phyloP scores from a whole-genome alignment of 2,329 filamentous ascomycete genomes.

The Trichophyton mentagrophytes region DNA sequence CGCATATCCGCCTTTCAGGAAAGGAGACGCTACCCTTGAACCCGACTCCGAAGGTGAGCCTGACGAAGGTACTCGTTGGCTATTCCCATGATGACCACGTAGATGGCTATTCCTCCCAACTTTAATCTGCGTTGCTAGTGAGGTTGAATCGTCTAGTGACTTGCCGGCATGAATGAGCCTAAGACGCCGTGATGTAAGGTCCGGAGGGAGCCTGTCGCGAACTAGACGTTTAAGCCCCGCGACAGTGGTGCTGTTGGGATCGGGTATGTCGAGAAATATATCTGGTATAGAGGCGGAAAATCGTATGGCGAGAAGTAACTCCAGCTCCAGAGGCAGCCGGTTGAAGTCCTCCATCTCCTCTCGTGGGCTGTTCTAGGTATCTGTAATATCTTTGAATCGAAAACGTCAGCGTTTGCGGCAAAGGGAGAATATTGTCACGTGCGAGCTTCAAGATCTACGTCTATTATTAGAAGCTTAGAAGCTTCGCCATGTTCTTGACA shows the following conservation, averaged over 20 bases:
- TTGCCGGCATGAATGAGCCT: constrained; percentile 85
- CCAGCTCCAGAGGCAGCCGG: constrained; percentile 15
- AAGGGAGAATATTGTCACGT: too few relatives aligned
- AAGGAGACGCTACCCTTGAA: not conserved
- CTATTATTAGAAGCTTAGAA: too few relatives aligned
- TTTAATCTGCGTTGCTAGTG: constrained; percentile 56
- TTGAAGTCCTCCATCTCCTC: constrained; percentile 10
- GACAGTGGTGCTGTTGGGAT: constrained; percentile 56
- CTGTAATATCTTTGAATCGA: not conserved
- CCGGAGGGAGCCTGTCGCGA: constrained; percentile 53
- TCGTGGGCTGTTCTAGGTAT: not conserved
- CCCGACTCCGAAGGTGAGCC: not conserved
- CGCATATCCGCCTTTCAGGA: not conserved
- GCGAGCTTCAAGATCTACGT: too few relatives aligned
- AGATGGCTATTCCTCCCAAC: constrained; percentile 32
- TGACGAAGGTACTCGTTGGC: not conserved
- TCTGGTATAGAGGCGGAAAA: constrained; percentile 81
- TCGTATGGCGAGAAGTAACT: constrained; percentile 68
- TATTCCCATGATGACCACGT: not conserved
- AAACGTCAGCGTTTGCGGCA: not conserved
- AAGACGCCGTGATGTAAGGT: constrained; percentile 55
- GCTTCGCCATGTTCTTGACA: too few relatives aligned
- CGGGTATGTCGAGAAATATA: constrained; percentile 60
- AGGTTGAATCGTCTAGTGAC: constrained; percentile 61
- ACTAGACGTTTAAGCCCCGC: constrained; percentile 72